A percentile compares a stretch with the other conserved stretches of the same genome.
Evolutionary conservation across 805 yeast genomes (phyloP).

Genomic region (Ogataea minuta): DNA sequence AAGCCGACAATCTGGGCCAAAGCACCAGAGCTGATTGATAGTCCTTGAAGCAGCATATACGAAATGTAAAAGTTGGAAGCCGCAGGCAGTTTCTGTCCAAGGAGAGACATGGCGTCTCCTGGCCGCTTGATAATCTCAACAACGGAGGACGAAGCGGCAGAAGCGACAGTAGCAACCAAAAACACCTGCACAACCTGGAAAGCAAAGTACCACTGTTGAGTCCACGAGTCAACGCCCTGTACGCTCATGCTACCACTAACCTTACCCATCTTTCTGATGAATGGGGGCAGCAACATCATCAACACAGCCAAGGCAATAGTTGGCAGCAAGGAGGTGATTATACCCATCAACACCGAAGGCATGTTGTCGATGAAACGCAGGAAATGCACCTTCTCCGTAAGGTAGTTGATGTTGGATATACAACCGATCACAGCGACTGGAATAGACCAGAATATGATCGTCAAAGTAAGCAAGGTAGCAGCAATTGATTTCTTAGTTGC

Average conservation of each 20-base stretch:
- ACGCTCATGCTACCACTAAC: constrained; percentile 67
- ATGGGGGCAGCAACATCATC: constrained; percentile 84
- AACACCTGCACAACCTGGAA: constrained; percentile 91
- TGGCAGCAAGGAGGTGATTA: constrained; percentile 86
- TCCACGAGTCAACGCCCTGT: constrained; percentile 73
- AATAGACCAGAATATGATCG: constrained; percentile 89
- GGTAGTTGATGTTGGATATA: constrained; percentile 78
- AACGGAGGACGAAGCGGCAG: constrained; percentile 80
- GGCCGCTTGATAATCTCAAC: constrained; percentile 69
- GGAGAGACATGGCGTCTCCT: constrained; percentile 62
- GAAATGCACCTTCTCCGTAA: constrained; percentile 71
- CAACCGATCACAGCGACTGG: constrained; percentile 98
- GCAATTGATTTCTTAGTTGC: constrained; percentile 57
- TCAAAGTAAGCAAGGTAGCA: constrained; percentile 56
- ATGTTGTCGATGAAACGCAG: constrained; percentile 71
- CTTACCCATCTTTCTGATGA: constrained; percentile 75
- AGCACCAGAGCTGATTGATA: constrained; percentile 72
- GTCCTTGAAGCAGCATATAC: constrained; percentile 78
- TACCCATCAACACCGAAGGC: constrained; percentile 70
- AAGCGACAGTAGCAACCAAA: constrained; percentile 76
- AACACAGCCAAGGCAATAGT: constrained; percentile 74
- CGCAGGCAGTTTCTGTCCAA: constrained; percentile 78
- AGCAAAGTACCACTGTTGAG: constrained; percentile 86
- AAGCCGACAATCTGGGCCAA: constrained; percentile 74
- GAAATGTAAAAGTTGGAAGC: constrained; percentile 88